Base-by-base conservation (phyloP, 192 early-diverging fungal genomes). In the Gaertneriomyces sp. region DNA sequence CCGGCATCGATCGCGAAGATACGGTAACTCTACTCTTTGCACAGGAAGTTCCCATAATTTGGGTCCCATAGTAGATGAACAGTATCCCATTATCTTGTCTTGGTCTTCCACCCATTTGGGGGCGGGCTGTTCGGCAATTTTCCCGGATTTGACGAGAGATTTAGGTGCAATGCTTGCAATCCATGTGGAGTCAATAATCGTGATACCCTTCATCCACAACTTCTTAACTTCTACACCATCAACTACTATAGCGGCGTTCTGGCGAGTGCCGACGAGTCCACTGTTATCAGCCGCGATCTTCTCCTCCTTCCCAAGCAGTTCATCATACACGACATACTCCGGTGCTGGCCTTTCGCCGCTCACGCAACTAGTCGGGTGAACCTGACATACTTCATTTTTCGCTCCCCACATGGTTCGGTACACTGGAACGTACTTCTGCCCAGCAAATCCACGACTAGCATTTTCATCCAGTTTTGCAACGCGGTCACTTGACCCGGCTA, bases 401-500 rank as follows among this genome's bases (percentile, higher is more conserved):
- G 10, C 50, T 6, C 63, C 51, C 75, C 68, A 76, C 64, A 79
- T 73, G 1, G 80, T 83, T n/a, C 72, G 53, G 56, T 83, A 85
- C 1, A 75, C 54, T 4, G 82, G 82, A 10, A 72, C 57, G 17
- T 47, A 64, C 20, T 72, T 63, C 53, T 79, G 74, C 6, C 63
- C 73, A 16, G 52, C 63, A 9, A 51, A 60, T 16, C 67, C 61
- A 7, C 58, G 51, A n/a, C 47, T 53, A 3, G 63, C 51, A 44
- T 62, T 72, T 7, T 65, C 64, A 50, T 77, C 76, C 2, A 92
- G 86, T 52, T 88, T 75, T 1, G 97, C 97, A n/a, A 99, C 84
- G 7, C 89, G 90, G 66, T 99, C 97, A 54, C 93, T 83, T 55
- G 92, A 97, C 1, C 94, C 93, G 3, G 92, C 84, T 2, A 95